Evolutionary conservation across 2,329 filamentous ascomycete genomes (phyloP).

Genomic region (Aspergillus hortae): DNA sequence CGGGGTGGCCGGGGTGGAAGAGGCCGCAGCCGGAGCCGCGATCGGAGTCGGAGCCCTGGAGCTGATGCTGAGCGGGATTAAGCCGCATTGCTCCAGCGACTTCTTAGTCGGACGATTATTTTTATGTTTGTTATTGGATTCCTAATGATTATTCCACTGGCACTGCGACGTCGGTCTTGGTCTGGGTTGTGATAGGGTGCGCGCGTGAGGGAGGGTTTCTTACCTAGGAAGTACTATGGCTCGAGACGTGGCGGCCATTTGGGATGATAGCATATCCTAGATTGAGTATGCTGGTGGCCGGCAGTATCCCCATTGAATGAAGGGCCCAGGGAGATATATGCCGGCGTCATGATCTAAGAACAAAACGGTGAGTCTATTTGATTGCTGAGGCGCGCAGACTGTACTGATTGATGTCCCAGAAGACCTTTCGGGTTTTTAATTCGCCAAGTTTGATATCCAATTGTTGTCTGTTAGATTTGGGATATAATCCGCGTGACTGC

Average conservation of each 20-base stretch:
- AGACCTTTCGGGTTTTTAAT: slow-evolving; percentile 5
- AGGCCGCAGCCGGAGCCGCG: slow-evolving; percentile 43
- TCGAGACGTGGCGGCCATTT: not conserved
- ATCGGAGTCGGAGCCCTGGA: slow-evolving; percentile 45
- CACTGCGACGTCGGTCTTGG: not conserved
- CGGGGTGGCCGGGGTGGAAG: slow-evolving; percentile 43
- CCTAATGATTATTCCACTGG: slow-evolving; percentile 1
- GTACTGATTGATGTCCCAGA: slow-evolving; percentile 18
- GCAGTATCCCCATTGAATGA: slow-evolving; percentile 13
- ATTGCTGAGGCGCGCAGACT: not conserved
- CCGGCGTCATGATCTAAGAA: slow-evolving; percentile 25
- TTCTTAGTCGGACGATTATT: slow-evolving; percentile 3
- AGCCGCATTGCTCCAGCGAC: slow-evolving; percentile 5
- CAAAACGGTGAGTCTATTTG: slow-evolving; percentile 20
- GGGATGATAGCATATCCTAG: not conserved
- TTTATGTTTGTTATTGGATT: not conserved
- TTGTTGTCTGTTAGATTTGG: slow-evolving; percentile 5
- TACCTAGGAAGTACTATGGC: not conserved
- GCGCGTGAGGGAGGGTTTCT: not conserved
- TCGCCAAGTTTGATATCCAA: slow-evolving; percentile 9
- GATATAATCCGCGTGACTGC: slow-evolving; percentile 7
- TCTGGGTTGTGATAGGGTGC: not conserved
- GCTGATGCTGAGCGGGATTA: slow-evolving; percentile 34
- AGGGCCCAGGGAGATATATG: slow-evolving; percentile 16
- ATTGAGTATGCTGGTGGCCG: slow-evolving; percentile 18